Conservation (phyloP, 768 basidiomycete genomes). For the Lentinula raphanica region DNA sequence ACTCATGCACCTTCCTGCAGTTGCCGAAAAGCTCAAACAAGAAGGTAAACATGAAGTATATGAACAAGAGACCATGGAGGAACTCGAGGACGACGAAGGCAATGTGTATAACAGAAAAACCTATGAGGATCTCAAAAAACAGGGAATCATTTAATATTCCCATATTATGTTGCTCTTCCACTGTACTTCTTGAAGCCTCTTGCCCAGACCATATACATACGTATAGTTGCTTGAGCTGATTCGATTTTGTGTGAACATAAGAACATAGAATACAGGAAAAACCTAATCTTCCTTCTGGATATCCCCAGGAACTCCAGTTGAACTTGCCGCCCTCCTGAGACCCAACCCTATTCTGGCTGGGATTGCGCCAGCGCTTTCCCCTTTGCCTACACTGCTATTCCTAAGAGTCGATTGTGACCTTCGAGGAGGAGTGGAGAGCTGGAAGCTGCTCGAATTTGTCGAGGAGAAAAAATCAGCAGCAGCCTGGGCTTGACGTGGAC, state of each 20-base stretch:
- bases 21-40: constrained; percentile 95
- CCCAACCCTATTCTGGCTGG: constrained; percentile 23
- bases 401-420: constrained; percentile 24
- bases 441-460: constrained; percentile 25
- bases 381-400: constrained; percentile 11
- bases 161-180: not conserved
- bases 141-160: constrained; percentile 68
- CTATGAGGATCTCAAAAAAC: constrained; percentile 96
- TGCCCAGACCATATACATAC: not conserved
- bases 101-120: constrained; percentile 98
- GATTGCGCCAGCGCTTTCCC: constrained; percentile 4
- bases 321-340: constrained; percentile 21
- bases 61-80: constrained; percentile 93
- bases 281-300: not conserved
- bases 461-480: constrained; percentile 29
- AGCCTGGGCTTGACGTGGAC: constrained; percentile 12
- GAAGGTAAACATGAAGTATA: constrained; percentile 95
- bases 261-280: not conserved
- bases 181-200: not conserved
- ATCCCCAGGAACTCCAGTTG: constrained; percentile 5
- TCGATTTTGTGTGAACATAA: too few relatives aligned
- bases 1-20: constrained; percentile 32
- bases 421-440: constrained; percentile 35
- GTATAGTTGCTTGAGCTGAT: too few relatives aligned
- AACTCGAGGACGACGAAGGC: constrained; percentile 96